Evolutionary conservation across 2,329 filamentous ascomycete genomes (phyloP), one percentile per base, ranked within the genome.

Genomic region (Aureobasidium sp.): DNA sequence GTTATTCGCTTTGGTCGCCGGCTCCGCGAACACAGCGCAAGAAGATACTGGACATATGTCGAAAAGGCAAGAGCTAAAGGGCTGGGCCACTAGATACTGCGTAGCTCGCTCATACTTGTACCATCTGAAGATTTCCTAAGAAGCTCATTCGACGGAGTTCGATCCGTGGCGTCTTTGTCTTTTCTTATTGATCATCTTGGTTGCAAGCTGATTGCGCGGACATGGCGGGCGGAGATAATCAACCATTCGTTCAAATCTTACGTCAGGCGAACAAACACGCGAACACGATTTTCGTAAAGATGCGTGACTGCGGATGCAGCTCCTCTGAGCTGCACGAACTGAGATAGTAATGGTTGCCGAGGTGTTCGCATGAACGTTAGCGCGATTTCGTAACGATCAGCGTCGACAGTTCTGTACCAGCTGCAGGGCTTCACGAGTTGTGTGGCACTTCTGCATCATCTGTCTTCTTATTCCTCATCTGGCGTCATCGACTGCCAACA

Each of bases 11-110:
- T 26, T 15, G 59, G 59, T 8, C 47, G 48, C 7, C n/a, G 39
- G 7, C 17, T 61, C 10, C 44, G 59, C 15, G 59, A 52, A 29
- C 32, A 47, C 15, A 61, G 59, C 32, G 59, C 59, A n/a, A 53
- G 47, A 32, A 52, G 59, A 29, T 61, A 61, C 17, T 61, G 59
- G 59, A 53, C 43, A 15, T 61, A 53, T 52, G 59, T 61, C 32
- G 59, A 61, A 39, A n/a, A 44, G 39, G 59, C 59, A 12, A 61
- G 59, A 29, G 47, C 59, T 5, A 61, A 61, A 29, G 59, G 59
- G 15, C 10, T 61, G 13, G 57, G 57, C 13, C 57, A 60, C 10
- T 60, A 59, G 24, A 26, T 5, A 10, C 10, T 26, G 32, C 13
- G 48, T 24, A 26, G 13, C 32, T 27, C 50, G n/a, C 10, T 39